Evolutionary conservation across 257 asterid species (phyloP), one percentile per base, ranked within the genome.

Genomic region (Solanum dulcamara): DNA sequence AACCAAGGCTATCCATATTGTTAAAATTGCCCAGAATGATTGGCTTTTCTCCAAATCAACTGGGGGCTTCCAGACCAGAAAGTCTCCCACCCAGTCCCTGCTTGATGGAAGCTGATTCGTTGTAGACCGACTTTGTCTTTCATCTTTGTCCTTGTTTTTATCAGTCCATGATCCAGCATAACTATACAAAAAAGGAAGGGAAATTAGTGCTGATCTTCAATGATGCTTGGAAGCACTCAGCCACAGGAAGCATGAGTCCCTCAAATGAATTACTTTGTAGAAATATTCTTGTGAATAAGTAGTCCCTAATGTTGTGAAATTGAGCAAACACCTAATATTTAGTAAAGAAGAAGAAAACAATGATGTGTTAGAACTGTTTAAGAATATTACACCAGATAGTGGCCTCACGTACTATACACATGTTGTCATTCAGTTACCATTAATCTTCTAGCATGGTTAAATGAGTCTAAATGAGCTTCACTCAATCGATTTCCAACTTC

Each of bases 131-230:
- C 88, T 92, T 85, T 88, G 85, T 86, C 89, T 92, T 82, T 90
- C 87, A 75, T 93, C 95, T 55, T n/a, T 88, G 90, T 94, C 98
- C 94, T 95, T 96, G 91, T 93, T 28, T 86, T 96, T 96, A 88
- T 93, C 98, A 7, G 88, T 93, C 99, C 99, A 96, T 42, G 94
- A 90, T 48, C 88, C 98, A n/a, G 99, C 99, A 32, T 96, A 96
- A 75, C 98, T 94, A 93, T 51, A 81, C 50, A 38, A 38, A 30
- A 85, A 79, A 46, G 17, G 44, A 79, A 28, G 30, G 26, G 24
- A 40, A 10, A 10, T 37, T 20, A 72, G 74, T 6, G 85, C 85
- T 82, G 42, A 57, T 84, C 48, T 3, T 74, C 30, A 26, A 15
- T 0, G 0, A n/a, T 51, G 10, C 66, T 62, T 46, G 60, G 42